Conservation (phyloP, 208 protist genomes). For the Trypanosoma platydactyli region DNA sequence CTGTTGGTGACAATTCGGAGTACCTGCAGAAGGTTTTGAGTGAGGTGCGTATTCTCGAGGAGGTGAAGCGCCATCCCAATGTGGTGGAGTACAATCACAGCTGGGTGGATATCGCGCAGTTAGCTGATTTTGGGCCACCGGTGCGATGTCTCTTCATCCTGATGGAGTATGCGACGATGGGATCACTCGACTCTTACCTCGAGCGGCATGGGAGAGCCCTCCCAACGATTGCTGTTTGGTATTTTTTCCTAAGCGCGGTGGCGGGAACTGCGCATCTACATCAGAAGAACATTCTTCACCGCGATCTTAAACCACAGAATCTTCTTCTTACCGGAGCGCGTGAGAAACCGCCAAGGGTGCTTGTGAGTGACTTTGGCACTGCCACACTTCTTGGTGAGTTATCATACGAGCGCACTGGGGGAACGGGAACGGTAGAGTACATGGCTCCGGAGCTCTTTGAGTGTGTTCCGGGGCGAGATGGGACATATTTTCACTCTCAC, state of each 20-base stretch:
- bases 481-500: constrained; percentile 61
- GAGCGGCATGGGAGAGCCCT: constrained; percentile 65
- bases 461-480: constrained; percentile 27
- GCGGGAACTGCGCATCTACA: constrained; percentile 80
- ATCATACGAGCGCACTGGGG: constrained; percentile 71
- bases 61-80: constrained; percentile 85
- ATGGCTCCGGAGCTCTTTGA: constrained; percentile 90
- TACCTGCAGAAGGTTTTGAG: constrained; percentile 81
- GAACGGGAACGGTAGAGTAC: constrained; percentile 89
- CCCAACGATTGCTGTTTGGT: constrained; percentile 85
- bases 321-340: constrained; percentile 60
- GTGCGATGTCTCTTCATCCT: constrained; percentile 89
- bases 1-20: constrained; percentile 75
- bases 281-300: constrained; percentile 83
- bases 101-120: constrained; percentile 82
- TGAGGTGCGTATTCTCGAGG: constrained; percentile 85
- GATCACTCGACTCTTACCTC: constrained; percentile 83
- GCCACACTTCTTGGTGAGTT: constrained; percentile 65
- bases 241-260: constrained; percentile 85
- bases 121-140: constrained; percentile 88
- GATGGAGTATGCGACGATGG: constrained; percentile 89
- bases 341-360: constrained; percentile 63
- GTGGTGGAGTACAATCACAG: constrained; percentile 91
- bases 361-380: constrained; percentile 90
- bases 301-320: constrained; percentile 90